Conservation (phyloP, 169 alveolate genomes). For the Cryptosporidium sp. region DNA sequence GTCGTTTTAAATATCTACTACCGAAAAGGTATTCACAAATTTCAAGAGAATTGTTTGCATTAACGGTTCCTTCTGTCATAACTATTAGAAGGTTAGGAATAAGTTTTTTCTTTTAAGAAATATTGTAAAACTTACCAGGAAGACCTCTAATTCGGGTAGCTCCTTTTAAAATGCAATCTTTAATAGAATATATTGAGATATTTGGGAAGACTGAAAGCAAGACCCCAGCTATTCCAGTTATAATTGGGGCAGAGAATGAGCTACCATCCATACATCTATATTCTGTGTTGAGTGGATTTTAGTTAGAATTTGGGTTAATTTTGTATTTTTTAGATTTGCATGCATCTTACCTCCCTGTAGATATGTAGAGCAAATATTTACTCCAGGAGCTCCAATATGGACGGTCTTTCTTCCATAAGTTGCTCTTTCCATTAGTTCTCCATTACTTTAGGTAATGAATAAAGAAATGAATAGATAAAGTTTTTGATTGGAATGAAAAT, state of each 20-base stretch:
- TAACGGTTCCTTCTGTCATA: conserved; percentile 46
- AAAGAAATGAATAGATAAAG: not conserved
- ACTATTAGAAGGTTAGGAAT: not conserved
- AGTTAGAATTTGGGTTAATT: not conserved
- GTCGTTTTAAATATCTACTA: conserved; percentile 18
- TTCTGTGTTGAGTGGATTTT: conserved; percentile 15
- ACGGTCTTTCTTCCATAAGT: conserved; percentile 68
- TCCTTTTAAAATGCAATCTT: conserved; percentile 78
- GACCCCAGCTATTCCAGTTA: conserved; percentile 81
- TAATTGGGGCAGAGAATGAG: conserved; percentile 82
- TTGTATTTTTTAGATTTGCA: not conserved
- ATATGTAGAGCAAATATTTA: conserved; percentile 63
- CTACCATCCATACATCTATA: conserved; percentile 81
- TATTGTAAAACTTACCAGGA: conserved; percentile 44
- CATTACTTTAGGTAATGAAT: conserved; percentile 25
- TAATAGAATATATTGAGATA: conserved; percentile 77
- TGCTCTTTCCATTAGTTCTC: conserved; percentile 74
- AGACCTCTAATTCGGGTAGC: conserved; percentile 66
- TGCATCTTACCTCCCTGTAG: conserved; percentile 50
- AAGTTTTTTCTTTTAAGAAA: not conserved
- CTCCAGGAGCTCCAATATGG: conserved; percentile 75
- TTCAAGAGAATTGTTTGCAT: conserved; percentile 69
- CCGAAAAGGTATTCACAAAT: conserved; percentile 37
- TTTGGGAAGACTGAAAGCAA: conserved; percentile 80
- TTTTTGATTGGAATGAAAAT: too few relatives aligned